Base-by-base conservation (phyloP, 176 grass and related monocot species). In the Dactylis glomerata region DNA sequence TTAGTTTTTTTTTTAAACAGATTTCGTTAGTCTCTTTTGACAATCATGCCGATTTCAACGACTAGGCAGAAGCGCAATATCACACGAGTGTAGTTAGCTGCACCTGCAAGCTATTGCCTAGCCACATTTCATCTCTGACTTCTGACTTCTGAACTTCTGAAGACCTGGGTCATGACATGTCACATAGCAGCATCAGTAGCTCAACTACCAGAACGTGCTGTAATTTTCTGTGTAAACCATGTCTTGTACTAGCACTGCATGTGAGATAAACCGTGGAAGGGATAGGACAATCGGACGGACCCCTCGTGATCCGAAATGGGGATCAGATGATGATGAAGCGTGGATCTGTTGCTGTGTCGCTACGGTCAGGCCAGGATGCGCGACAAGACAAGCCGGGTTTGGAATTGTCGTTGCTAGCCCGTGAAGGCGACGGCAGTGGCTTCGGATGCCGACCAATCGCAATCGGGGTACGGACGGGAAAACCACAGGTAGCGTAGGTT, bases 361-460 rank as follows among this genome's bases (percentile, higher is more conserved):
- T 76, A 26, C 5, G 49, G 67, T n/a, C 22, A 32, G 28, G 52
- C 38, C 75, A 79, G 17, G 75, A 61, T 47, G 65, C 31, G 23
- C 44, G 66, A 80, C 76, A 56, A 28, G 77, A 72, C 36, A 4
- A 10, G 16, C 15, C 10, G 14, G 11, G 54, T 81, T 49, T 45
- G 56, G 84, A 34, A 52, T 34, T 40, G 76, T 86, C 76, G 27
- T 38, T 73, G 78, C 65, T 38, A 42, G 52, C 84, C 76, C 84
- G 65, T 86, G 88, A 90, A 73, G 55, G 5, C 32, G 5, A 30
- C 24, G 83, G 19, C 47, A 68, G 24, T 64, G 14, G 12, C 23
- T 58, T 81, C 26, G 22, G 42, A 36, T 11, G 78, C 10, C 24
- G n/a, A 6, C 50, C 10, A 0, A 42, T 9, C n/a, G n/a, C 41